Evolutionary conservation across 192 early-diverging fungal species (phyloP).

Genomic region (Ambispora gerdemannii): DNA sequence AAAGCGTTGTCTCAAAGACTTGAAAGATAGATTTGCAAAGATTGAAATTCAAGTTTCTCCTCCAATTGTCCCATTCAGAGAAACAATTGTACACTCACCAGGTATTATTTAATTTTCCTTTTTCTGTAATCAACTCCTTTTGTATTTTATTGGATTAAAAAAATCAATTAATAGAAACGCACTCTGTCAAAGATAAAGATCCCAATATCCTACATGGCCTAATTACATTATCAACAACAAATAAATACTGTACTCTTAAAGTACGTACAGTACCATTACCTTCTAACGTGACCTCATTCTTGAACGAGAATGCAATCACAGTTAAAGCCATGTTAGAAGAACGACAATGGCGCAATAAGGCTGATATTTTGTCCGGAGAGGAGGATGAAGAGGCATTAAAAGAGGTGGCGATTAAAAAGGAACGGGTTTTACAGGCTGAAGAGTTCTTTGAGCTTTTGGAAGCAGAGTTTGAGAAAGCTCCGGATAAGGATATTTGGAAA

Average conservation of each 20-base stretch:
- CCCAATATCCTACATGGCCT: conserved; percentile 58
- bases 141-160: conserved; percentile 28
- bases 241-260: conserved; percentile 56
- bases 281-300: conserved; percentile 51
- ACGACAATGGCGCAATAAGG: conserved; percentile 32
- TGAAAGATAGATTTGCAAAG: conserved; percentile 90
- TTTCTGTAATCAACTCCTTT: neutral
- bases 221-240: conserved; percentile 55
- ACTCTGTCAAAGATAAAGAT: conserved; percentile 48
- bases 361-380: conserved; percentile 27
- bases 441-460: conserved; percentile 19
- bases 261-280: conserved; percentile 74
- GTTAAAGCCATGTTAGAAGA: conserved; percentile 58
- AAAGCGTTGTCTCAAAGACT: conserved; percentile 86
- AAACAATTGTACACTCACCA: conserved; percentile 69
- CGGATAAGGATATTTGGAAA: conserved; percentile 42
- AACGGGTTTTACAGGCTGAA: neutral
- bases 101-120: conserved; percentile 9
- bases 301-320: conserved; percentile 49
- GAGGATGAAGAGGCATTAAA: conserved; percentile 14
- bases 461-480: conserved; percentile 27
- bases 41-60: conserved; percentile 91
- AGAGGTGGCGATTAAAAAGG: conserved; percentile 10
- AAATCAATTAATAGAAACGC: conserved; percentile 32
- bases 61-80: conserved; percentile 96